Conservation (phyloP, 306 rosid genomes). For the Quercus aquifolioides region DNA sequence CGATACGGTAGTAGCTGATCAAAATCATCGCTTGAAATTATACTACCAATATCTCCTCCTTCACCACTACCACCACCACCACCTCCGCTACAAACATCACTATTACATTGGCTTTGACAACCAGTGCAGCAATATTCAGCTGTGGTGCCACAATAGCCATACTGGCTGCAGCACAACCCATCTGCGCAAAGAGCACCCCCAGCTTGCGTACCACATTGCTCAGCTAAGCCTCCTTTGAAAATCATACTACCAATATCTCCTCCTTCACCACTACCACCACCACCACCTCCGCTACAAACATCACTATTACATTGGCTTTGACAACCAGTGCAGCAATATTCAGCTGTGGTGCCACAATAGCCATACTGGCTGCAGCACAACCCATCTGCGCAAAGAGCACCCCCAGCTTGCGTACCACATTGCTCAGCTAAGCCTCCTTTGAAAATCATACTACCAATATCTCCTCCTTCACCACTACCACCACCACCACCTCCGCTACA, state of each 20-base stretch:
- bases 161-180: conserved; percentile 45
- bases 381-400: conserved; percentile 39
- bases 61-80: too few species aligned
- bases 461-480: not conserved
- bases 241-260: conserved; percentile 28
- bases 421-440: too few species aligned
- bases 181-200: conserved; percentile 40
- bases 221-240: conserved; percentile 25
- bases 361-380: conserved; percentile 50
- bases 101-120: conserved; percentile 50
- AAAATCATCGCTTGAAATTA: conserved; percentile 24
- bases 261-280: too few species aligned
- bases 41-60: conserved; percentile 19
- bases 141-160: conserved; percentile 43
- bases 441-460: conserved; percentile 23
- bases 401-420: conserved; percentile 46
- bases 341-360: conserved; percentile 34
- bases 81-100: not conserved
- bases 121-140: conserved; percentile 15
- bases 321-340: conserved; percentile 31
- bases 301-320: conserved; percentile 39
- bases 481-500: not conserved
- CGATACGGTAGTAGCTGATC: conserved; percentile 51
- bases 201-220: conserved; percentile 53
- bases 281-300: not conserved